Conservation (phyloP, 192 early-diverging fungal species). For the Coemansia sp. region DNA sequence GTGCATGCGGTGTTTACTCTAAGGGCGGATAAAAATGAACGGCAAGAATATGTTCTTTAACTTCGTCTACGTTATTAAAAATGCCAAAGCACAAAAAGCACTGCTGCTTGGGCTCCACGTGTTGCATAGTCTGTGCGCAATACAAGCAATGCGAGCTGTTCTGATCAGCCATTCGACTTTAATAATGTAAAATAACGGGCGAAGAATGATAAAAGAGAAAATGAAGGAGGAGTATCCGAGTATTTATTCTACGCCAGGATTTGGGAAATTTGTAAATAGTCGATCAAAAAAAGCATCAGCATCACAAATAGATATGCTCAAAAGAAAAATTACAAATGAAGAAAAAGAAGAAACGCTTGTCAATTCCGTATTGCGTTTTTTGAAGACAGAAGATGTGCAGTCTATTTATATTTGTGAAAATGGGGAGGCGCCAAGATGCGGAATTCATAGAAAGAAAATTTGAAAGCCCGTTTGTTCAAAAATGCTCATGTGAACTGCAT, state of each 20-base stretch:
- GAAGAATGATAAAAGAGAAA: background rate
- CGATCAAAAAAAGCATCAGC: background rate
- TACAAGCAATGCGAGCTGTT: background rate
- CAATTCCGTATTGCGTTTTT: background rate
- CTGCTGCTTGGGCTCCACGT: constrained; percentile 15
- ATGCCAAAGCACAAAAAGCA: constrained; percentile 33
- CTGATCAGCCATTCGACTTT: background rate
- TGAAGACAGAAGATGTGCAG: background rate
- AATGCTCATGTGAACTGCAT: constrained; percentile 1
- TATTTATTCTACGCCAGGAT: background rate
- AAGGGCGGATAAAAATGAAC: constrained; percentile 40
- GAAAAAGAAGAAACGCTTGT: background rate
- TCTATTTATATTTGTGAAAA: constrained; percentile 8
- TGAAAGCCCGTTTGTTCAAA: constrained; percentile 4
- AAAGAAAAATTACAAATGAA: background rate
- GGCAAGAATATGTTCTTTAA: constrained; percentile 30
- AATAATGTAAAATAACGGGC: background rate
- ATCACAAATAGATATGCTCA: background rate
- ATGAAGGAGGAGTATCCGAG: background rate
- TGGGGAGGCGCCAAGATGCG: background rate
- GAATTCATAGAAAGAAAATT: background rate
- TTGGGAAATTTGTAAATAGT: background rate
- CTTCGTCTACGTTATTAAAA: constrained; percentile 30
- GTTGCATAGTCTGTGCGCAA: background rate
- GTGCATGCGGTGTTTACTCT: constrained; percentile 7